Base-by-base conservation (phyloP, 306 rosid species). In the Rosa persica region DNA sequence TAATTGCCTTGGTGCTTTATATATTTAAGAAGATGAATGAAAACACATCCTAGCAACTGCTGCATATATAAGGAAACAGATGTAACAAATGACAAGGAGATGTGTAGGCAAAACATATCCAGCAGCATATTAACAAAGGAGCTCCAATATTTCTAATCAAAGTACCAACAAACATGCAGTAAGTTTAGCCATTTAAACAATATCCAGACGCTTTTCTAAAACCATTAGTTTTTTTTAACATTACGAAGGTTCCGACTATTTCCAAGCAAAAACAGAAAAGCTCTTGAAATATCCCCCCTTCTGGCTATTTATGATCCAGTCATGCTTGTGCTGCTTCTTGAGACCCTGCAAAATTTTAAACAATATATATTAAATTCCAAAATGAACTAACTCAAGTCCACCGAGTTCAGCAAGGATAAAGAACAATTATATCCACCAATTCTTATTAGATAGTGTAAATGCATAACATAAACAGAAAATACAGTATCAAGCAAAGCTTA, bases 291-390 rank as follows among this genome's bases (percentile, higher is more conserved):
- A 52, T 57, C 1, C 54, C 13, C 60, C 19, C 60, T 19, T 60
- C 85, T 30, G 48, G 1, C 34, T 67, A 64, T 65, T 73, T 57
- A 36, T 27, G 55, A 77, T 8, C 55, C 73, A 40, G n/a, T 72
- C 43, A 20, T 30, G 70, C 38, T 38, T 39, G 38, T 52, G 22
- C 44, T 27, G 72, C 40, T 52, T 55, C 46, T 51, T 40, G n/a
- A 39, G 46, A 62, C 43, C 81, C 85, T 82, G 85, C 74, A 77
- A 65, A 27, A 55, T 3, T 38, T 0, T 11, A 34, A 57, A 58
- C 6, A 69, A 48, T 58, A 48, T 16, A 9, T 19, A 10, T 67
- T 40, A 55, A 8, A 67, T 68, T 40, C 8, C 23, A 8, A 46
- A 44, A 38, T 17, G 22, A 7, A 43, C 2, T 22, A 40, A 5